Base-by-base conservation (phyloP, 257 asterid species). In the Rehmannia glutinosa region DNA sequence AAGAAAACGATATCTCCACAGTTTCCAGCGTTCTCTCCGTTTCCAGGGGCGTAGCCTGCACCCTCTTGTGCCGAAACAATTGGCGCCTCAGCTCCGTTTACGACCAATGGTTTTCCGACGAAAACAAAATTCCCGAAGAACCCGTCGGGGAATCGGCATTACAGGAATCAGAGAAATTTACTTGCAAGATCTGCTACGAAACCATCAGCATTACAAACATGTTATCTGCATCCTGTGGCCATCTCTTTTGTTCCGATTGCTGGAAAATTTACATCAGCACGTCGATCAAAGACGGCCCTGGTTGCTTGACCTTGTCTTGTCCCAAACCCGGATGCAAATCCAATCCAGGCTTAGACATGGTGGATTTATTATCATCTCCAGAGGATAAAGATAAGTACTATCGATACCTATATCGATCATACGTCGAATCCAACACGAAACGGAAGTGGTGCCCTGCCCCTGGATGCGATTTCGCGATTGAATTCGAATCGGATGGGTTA, bases 51-150 rank as follows among this genome's bases (percentile, higher is more conserved):
- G n/a, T n/a, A n/a, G n/a, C n/a, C n/a, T n/a, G n/a, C n/a, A n/a
- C n/a, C n/a, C n/a, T n/a, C n/a, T n/a, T n/a, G n/a, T n/a, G n/a
- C n/a, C n/a, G 20, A 21, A 76, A 5, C 55, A 68, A 43, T 7
- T 79, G 92, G 92, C 52, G 54, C 23, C 75, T 70, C 7, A 42
- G 38, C 63, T 38, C 41, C 30, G 72, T 81, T 5, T 64, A 71
- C 64, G 86, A 86, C 4, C 79, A 68, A 11, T 83, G 86, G 90
- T 79, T 81, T 10, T 52, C 86, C 11, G 80, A 71, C 33, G 84
- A 72, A 51, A 73, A 49, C 10, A 32, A 32, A 32, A 8, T 32
- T 8, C 38, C 7, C 38, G 8, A 32, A 8, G n/a, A n/a, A n/a
- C 8, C 38, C 7, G 8, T 32, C 38, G 38, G 38, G 38, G 7